Conservation (phyloP, 176 grass and related monocot species). For the Carex littledalei region DNA sequence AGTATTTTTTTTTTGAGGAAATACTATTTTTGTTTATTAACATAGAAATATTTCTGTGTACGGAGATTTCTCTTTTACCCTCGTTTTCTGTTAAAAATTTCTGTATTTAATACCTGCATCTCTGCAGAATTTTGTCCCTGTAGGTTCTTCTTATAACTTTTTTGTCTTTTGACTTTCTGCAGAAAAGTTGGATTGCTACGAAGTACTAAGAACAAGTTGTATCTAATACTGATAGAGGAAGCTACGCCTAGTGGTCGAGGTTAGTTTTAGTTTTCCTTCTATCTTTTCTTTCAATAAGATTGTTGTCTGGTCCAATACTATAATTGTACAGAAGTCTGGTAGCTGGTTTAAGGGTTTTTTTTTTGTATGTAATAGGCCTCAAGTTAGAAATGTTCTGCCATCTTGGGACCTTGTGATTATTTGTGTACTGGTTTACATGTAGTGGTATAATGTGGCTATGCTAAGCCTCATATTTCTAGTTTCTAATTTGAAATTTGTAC, state of each 20-base stretch:
- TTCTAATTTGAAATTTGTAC: not conserved
- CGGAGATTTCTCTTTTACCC: no score
- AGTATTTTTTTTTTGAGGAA: not conserved
- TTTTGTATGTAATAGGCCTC: not conserved
- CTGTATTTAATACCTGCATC: not conserved
- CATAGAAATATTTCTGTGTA: not conserved
- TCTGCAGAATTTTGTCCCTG: not conserved
- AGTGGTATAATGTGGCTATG: not conserved
- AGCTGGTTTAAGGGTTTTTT: not conserved
- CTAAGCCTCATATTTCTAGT: not conserved
- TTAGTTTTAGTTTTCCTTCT: conserved; percentile 32
- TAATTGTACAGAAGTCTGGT: not conserved
- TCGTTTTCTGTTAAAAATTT: no score
- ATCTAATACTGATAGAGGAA: conserved; percentile 53
- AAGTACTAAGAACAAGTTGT: conserved; percentile 71
- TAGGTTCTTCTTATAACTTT: not conserved
- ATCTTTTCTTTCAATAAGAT: not conserved
- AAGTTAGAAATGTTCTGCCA: not conserved
- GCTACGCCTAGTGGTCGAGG: conserved; percentile 44
- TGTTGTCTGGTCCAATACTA: not conserved
- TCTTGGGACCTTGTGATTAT: not conserved
- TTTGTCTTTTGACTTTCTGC: conserved; percentile 24
- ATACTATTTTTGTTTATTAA: conserved; percentile 6
- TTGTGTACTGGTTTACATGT: not conserved
- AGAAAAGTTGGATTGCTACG: conserved; percentile 71